Percentiles rank a stretch among this genome's conserved stretches.
phyloP scores from a whole-genome alignment of 768 basidiomycete species.

The Phanerochaete carnosa region DNA sequence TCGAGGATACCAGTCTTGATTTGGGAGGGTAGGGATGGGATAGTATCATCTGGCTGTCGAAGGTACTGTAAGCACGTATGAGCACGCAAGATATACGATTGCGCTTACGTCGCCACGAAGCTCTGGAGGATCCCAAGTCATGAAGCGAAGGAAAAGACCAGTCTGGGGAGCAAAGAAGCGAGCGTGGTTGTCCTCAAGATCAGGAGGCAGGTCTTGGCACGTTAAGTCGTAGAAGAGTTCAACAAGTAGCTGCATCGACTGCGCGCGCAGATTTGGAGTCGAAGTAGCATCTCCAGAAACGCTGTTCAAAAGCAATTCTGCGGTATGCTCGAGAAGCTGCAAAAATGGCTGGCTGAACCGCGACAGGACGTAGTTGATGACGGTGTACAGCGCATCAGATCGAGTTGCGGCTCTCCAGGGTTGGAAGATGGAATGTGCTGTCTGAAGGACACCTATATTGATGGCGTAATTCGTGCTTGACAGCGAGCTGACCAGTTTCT shows the following conservation, averaged over 20 bases:
- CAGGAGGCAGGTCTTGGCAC: slow-evolving; percentile 92
- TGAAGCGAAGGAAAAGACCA: slow-evolving; percentile 78
- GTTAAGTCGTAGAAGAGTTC: slow-evolving; percentile 94
- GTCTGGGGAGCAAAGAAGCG: slow-evolving; percentile 72
- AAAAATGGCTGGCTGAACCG: slow-evolving; percentile 86
- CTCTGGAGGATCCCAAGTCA: slow-evolving; percentile 74
- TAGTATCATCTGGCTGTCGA: slow-evolving; percentile 69
- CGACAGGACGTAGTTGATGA: slow-evolving; percentile 86
- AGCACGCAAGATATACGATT: background rate
- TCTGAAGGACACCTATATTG: slow-evolving; percentile 89
- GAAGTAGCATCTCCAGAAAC: slow-evolving; percentile 32
- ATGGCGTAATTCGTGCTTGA: slow-evolving; percentile 77
- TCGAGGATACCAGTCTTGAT: slow-evolving; percentile 90
- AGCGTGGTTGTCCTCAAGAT: slow-evolving; percentile 83
- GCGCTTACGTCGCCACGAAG: slow-evolving; percentile 64
- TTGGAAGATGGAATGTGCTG: slow-evolving; percentile 93
- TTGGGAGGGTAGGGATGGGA: slow-evolving; percentile 83
- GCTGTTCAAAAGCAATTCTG: slow-evolving; percentile 44
- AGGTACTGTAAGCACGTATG: slow-evolving; percentile 5
- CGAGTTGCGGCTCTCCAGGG: slow-evolving; percentile 92
- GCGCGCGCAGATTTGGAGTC: slow-evolving; percentile 52
- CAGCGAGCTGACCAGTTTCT: slow-evolving; percentile 89
- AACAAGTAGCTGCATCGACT: slow-evolving; percentile 72
- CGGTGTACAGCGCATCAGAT: slow-evolving; percentile 80
- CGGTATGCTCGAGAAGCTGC: slow-evolving; percentile 72